Conservation (phyloP, 1,284 basidiomycete genomes). For the Heimioporus retisporus region DNA sequence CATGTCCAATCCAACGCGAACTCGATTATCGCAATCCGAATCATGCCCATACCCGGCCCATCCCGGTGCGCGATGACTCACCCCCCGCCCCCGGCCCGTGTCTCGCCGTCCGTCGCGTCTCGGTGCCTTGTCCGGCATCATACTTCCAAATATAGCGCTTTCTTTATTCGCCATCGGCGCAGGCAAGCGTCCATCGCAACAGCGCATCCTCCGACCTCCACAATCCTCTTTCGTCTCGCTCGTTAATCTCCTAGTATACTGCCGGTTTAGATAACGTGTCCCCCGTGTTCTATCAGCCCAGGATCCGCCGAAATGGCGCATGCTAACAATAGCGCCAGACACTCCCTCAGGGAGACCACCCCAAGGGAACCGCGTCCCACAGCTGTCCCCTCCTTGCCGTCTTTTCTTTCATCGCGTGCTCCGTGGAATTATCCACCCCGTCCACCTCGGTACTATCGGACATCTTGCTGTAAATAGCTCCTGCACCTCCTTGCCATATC, state of each 20-base stretch:
- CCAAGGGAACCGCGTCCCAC: slow-evolving; percentile 15
- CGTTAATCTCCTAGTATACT: neutral
- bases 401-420: slow-evolving; percentile 18
- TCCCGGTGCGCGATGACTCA: slow-evolving; percentile 26
- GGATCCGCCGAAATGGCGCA: slow-evolving; percentile 13
- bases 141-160: slow-evolving; percentile 10
- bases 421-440: slow-evolving; percentile 13
- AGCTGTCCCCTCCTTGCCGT: slow-evolving; percentile 2
- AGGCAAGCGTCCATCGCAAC: slow-evolving; percentile 13
- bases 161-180: slow-evolving; percentile 10
- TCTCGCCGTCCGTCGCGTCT: slow-evolving; percentile 18
- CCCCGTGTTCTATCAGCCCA: neutral
- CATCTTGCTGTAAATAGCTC: slow-evolving; percentile 5
- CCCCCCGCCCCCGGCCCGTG: neutral
- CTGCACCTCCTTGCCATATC: slow-evolving; percentile 24
- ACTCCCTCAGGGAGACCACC: slow-evolving; percentile 17
- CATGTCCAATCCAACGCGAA: slow-evolving; percentile 26
- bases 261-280: slow-evolving; percentile 17
- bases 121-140: slow-evolving; percentile 27
- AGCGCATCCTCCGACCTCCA: slow-evolving; percentile 23
- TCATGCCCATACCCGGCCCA: slow-evolving; percentile 5
- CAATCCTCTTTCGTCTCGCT: neutral
- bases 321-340: slow-evolving; percentile 31
- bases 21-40: slow-evolving; percentile 45
- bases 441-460: slow-evolving; percentile 16